These are phyloP conservation scores for Kurtzmaniella quercitrusa DNA, from an alignment of 1,139 yeast species.

Conservation along the genomic window DNA sequence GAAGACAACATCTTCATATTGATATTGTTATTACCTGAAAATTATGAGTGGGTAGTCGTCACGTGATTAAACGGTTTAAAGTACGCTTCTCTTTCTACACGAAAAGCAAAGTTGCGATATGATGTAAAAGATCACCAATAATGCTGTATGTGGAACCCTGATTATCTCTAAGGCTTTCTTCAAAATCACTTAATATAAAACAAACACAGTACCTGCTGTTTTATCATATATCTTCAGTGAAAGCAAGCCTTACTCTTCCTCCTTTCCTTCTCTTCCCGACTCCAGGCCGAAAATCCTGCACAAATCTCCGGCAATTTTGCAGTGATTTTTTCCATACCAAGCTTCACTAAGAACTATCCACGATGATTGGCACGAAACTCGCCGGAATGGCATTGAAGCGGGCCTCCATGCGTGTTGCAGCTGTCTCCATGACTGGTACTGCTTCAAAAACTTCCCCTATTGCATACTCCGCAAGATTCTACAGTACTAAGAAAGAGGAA, in stretches of 20 bases:
- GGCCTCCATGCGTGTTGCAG: neutral
- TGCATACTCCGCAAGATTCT: neutral
- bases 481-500: neutral
- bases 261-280: no score
- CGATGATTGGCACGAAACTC: neutral
- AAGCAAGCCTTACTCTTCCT: no score
- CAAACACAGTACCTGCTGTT: no score
- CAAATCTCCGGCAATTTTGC: neutral
- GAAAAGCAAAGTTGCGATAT: no score
- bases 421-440: neutral
- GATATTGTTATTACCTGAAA: neutral
- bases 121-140: no score
- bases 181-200: no score
- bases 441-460: neutral
- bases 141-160: no score
- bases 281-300: no score
- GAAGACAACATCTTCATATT: neutral
- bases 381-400: constrained; percentile 2
- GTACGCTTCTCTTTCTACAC: no score
- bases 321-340: neutral
- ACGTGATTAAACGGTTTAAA: no score
- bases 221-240: no score
- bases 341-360: neutral
- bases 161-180: no score
- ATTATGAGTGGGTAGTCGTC: neutral